These are phyloP conservation scores for Podospora pseudocomata DNA, from an alignment of 495 filamentous ascomycete genomes.

Conservation along the genomic window DNA sequence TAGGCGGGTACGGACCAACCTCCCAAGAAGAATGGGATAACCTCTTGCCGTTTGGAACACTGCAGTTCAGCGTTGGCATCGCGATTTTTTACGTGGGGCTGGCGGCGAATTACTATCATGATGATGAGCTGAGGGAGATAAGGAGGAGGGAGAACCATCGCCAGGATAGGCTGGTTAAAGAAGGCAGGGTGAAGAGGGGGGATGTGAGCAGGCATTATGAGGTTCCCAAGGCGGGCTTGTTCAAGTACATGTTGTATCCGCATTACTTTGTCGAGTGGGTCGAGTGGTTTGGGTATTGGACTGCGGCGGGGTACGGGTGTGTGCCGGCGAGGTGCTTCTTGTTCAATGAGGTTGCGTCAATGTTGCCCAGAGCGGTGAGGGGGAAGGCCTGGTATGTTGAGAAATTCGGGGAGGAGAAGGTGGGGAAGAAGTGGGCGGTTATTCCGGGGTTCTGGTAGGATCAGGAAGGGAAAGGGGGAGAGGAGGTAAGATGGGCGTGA, in stretches of 20 bases:
- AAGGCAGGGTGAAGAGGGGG: slow-evolving; percentile 32
- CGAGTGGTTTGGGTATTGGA: slow-evolving; percentile 87
- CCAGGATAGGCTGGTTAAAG: slow-evolving; percentile 38
- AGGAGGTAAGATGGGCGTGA: too few species aligned
- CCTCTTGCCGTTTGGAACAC: slow-evolving; percentile 27
- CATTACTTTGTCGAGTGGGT: slow-evolving; percentile 96
- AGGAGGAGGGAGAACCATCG: slow-evolving; percentile 55
- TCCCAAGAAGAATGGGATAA: slow-evolving; percentile 55
- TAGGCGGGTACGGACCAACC: slow-evolving; percentile 70
- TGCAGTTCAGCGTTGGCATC: slow-evolving; percentile 46
- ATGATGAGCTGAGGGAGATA: slow-evolving; percentile 75
- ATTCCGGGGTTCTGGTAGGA: slow-evolving; percentile 68
- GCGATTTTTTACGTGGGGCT: slow-evolving; percentile 60
- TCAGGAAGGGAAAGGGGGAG: neutral
- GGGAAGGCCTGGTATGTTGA: slow-evolving; percentile 85
- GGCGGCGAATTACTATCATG: slow-evolving; percentile 75
- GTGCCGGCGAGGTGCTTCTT: slow-evolving; percentile 75
- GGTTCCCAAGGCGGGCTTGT: slow-evolving; percentile 79
- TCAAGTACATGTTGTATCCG: slow-evolving; percentile 77
- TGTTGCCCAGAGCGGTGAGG: slow-evolving; percentile 82
- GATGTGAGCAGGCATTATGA: slow-evolving; percentile 79
- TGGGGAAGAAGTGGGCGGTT: slow-evolving; percentile 71
- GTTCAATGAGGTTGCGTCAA: slow-evolving; percentile 80
- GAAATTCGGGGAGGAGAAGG: slow-evolving; percentile 76
- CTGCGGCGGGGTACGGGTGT: slow-evolving; percentile 60